These are phyloP conservation scores for Jackrogersella multiformis DNA, from an alignment of 495 filamentous ascomycete genomes.

Conservation along the genomic window DNA sequence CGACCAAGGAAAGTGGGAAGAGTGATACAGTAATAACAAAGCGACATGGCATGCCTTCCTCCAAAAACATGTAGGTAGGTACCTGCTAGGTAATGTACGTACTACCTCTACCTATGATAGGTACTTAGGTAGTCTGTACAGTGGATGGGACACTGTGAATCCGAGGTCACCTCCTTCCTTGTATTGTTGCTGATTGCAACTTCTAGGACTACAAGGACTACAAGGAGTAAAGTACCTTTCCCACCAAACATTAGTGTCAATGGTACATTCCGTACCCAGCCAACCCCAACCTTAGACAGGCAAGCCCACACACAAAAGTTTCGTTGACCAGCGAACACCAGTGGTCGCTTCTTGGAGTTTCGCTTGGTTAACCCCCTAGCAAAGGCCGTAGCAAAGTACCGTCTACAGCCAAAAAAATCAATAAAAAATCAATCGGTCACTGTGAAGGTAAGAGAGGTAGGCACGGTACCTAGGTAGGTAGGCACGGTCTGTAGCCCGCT, in stretches of 20 bases:
- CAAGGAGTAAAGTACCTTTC: slow-evolving; percentile 25
- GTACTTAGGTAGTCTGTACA: slow-evolving; percentile 28
- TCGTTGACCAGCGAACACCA: slow-evolving; percentile 21
- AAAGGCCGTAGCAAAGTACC: no score
- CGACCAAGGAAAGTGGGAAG: slow-evolving; percentile 3
- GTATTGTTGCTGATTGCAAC: slow-evolving; percentile 40
- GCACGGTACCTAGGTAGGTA: slow-evolving; percentile 2
- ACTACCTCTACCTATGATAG: no score
- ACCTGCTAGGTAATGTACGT: slow-evolving; percentile 4
- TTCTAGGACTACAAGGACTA: slow-evolving; percentile 8
- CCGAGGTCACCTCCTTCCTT: slow-evolving; percentile 38
- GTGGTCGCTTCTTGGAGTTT: neutral
- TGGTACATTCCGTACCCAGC: slow-evolving; percentile 26
- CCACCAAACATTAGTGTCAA: slow-evolving; percentile 4
- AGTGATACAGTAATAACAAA: slow-evolving; percentile 43
- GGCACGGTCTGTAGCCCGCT: slow-evolving; percentile 34
- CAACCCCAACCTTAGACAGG: neutral
- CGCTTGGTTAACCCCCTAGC: slow-evolving; percentile 12
- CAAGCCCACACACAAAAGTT: slow-evolving; percentile 15
- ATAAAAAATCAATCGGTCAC: slow-evolving; percentile 26
- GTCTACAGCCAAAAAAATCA: no score
- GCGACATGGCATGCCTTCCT: slow-evolving; percentile 17
- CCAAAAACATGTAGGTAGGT: slow-evolving; percentile 21
- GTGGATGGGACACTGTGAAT: slow-evolving; percentile 25
- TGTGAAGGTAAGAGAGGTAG: neutral